Percentiles rank a stretch among this genome's conserved stretches.
Evolutionary conservation across 306 rosid species (phyloP).

Genomic region (Vicia villosa): DNA sequence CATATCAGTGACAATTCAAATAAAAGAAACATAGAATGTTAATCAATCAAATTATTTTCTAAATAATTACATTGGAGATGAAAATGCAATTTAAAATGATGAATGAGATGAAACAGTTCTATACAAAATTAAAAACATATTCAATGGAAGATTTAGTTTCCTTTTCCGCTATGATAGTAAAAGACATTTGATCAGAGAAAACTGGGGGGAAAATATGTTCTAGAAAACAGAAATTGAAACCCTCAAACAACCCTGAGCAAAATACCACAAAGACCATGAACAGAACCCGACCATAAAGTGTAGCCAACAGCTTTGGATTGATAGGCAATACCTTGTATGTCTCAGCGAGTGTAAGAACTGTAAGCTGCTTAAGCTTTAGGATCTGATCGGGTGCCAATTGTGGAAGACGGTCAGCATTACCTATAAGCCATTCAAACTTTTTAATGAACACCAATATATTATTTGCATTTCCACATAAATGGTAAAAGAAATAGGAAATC

Average conservation of each 20-base stretch:
- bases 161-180: background rate
- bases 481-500: background rate
- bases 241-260: conserved; percentile 1
- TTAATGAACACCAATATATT: conserved; percentile 9
- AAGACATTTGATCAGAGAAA: background rate
- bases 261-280: background rate
- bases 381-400: conserved; percentile 75
- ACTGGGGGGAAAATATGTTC: background rate
- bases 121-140: conserved; percentile 10
- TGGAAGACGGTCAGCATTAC: conserved; percentile 62
- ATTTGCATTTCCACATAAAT: background rate
- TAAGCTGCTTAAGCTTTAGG: conserved; percentile 90
- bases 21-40: conserved; percentile 7
- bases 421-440: conserved; percentile 41
- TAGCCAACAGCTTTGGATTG: background rate
- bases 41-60: conserved; percentile 3
- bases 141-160: background rate
- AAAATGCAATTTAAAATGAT: conserved; percentile 16
- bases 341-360: conserved; percentile 97
- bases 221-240: background rate
- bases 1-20: conserved; percentile 1
- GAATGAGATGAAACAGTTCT: conserved; percentile 14
- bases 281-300: background rate
- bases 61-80: conserved; percentile 1
- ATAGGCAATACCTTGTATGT: conserved; percentile 65